phyloP scores from a whole-genome alignment of 2,329 filamentous ascomycete genomes.

The Trichoderma koningii region DNA sequence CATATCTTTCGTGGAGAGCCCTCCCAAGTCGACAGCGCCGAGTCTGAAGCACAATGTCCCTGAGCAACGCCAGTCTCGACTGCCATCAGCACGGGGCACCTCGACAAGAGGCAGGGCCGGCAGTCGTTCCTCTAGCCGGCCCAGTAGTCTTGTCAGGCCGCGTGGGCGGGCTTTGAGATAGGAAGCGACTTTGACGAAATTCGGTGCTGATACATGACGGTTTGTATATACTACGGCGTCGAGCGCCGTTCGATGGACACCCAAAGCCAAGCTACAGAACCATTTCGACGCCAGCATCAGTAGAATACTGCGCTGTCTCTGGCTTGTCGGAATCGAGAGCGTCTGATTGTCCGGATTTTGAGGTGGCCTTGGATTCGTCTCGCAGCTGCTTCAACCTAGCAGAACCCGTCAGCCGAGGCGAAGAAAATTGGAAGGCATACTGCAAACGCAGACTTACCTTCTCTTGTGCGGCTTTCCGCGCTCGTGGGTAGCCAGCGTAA shows the following conservation, averaged over 20 bases:
- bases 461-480: constrained; percentile 94
- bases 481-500: constrained; percentile 72
- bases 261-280: constrained; percentile 28
- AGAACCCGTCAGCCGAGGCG: constrained; percentile 29
- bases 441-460: constrained; percentile 50
- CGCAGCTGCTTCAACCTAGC: constrained; percentile 75
- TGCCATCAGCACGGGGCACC: constrained; percentile 49
- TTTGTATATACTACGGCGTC: background rate
- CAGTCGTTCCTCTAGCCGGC: constrained; percentile 40
- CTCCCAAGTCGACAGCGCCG: constrained; percentile 57
- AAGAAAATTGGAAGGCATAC: constrained; percentile 21
- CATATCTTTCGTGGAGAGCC: constrained; percentile 87
- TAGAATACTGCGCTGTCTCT: constrained; percentile 18
- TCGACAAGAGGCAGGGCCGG: constrained; percentile 38
- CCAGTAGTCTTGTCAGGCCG: constrained; percentile 50
- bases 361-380: constrained; percentile 82
- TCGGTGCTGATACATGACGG: constrained; percentile 4
- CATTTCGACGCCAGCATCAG: constrained; percentile 41
- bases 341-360: constrained; percentile 78
- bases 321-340: constrained; percentile 74
- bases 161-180: constrained; percentile 51
- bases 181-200: constrained; percentile 30
- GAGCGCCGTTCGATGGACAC: background rate
- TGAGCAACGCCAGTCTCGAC: constrained; percentile 49
- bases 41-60: constrained; percentile 50